Conservation (phyloP, 2,329 filamentous ascomycete genomes). For the Hymenoscyphus albidus region DNA sequence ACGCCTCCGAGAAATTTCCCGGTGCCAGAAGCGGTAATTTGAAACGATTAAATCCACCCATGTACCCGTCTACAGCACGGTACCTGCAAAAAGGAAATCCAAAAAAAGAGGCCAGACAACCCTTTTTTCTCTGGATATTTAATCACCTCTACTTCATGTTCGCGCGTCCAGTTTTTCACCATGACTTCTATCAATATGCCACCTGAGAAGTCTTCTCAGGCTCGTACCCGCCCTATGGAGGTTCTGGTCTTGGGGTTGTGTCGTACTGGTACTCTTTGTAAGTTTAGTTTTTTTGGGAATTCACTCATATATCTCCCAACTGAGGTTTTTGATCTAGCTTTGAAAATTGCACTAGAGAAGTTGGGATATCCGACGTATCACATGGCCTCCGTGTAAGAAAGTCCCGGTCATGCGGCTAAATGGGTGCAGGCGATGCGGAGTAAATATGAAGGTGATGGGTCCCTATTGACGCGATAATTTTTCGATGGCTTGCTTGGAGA, state of each 20-base stretch:
- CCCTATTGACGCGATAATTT: neutral
- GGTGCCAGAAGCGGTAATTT: too few species aligned
- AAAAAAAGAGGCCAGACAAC: too few species aligned
- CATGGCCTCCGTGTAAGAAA: neutral
- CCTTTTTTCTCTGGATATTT: too few species aligned
- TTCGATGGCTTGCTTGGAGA: constrained; percentile 2
- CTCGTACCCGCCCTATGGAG: neutral
- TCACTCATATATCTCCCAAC: too few species aligned
- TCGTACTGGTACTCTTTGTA: neutral
- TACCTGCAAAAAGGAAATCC: too few species aligned
- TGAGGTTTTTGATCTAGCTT: neutral
- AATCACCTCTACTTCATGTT: too few species aligned
- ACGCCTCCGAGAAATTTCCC: too few species aligned
- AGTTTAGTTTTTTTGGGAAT: neutral
- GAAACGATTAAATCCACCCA: too few species aligned
- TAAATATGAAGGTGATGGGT: constrained; percentile 2
- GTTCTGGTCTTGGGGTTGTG: neutral
- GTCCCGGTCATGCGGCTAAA: neutral
- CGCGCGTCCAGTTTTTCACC: too few species aligned
- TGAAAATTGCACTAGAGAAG: neutral
- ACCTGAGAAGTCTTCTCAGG: neutral
- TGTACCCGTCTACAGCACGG: too few species aligned
- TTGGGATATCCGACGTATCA: constrained; percentile 1
- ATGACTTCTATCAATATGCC: neutral
- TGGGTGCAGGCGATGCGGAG: neutral